phyloP scores from a whole-genome alignment of 352 stramenopile genomes.

The Pythium pectinolyticum region DNA sequence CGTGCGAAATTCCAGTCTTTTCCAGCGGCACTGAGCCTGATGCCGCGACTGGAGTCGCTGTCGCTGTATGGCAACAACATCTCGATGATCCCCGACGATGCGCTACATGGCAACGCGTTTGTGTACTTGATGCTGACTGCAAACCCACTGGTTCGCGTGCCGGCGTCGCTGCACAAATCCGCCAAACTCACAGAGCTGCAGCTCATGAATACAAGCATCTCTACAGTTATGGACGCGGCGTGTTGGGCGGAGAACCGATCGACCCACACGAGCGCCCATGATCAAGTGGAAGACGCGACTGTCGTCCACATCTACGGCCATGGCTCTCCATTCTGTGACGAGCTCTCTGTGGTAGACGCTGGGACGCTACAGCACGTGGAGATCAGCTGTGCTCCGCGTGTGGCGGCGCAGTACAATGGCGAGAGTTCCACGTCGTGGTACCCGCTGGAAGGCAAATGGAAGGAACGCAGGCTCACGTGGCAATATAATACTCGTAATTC shows the following conservation, averaged over 20 bases:
- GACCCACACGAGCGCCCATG: neutral
- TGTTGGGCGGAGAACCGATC: neutral
- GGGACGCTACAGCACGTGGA: neutral
- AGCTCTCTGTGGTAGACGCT: neutral
- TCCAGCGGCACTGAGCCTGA: neutral
- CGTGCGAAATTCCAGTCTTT: neutral
- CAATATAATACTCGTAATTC: too few relatives aligned
- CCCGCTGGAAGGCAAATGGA: neutral
- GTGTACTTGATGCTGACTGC: slow-evolving; percentile 10
- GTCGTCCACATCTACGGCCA: neutral
- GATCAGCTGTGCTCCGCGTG: neutral
- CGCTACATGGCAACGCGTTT: neutral
- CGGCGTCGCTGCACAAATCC: neutral
- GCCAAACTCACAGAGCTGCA: neutral
- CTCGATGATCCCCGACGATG: neutral
- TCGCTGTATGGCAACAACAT: neutral
- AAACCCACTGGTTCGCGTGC: neutral
- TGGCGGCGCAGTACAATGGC: neutral
- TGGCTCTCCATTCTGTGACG: neutral
- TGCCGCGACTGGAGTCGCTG: slow-evolving; percentile 6
- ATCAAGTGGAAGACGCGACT: too few relatives aligned
- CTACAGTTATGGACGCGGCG: neutral
- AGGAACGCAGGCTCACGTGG: neutral
- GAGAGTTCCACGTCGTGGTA: neutral
- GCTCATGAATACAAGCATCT: neutral